Conservation (phyloP, 192 early-diverging fungal genomes). For the Backusella psychrophila region DNA sequence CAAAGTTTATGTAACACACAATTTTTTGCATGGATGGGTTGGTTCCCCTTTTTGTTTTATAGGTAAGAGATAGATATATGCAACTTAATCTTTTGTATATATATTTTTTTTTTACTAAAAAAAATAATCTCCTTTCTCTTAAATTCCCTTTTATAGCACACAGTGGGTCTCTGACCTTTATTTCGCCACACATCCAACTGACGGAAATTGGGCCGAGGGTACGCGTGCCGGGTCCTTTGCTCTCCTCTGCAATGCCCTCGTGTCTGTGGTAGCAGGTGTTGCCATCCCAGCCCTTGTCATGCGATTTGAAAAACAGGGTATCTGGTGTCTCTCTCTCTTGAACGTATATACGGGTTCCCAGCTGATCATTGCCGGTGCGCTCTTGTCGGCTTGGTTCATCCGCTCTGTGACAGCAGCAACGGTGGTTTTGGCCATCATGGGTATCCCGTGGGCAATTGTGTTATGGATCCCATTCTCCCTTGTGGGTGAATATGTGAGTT, state of each 20-base stretch:
- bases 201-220: constrained; percentile 44
- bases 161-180: constrained; percentile 67
- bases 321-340: constrained; percentile 38
- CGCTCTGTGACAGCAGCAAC: constrained; percentile 59
- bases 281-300: constrained; percentile 53
- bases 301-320: constrained; percentile 4
- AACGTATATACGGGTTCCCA: constrained; percentile 75
- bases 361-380: constrained; percentile 60
- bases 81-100: constrained; percentile 33
- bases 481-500: constrained; percentile 72
- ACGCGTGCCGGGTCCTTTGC: constrained; percentile 87
- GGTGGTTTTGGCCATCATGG: constrained; percentile 65
- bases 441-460: constrained; percentile 88
- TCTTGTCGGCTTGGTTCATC: constrained; percentile 67
- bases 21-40: constrained; percentile 97
- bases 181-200: constrained; percentile 34
- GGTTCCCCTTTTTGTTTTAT: constrained; percentile 98
- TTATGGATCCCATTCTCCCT: constrained; percentile 93
- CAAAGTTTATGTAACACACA: constrained; percentile 84
- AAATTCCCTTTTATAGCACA: constrained; percentile 38
- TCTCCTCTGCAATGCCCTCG: constrained; percentile 73
- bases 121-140: background rate
- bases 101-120: background rate
- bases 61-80: constrained; percentile 44
- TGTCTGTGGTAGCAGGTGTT: constrained; percentile 67